A percentile compares a stretch with the other conserved stretches of the same genome.
phyloP scores from a whole-genome alignment of 1,284 basidiomycete species.

The Cryptococcus hybrid region DNA sequence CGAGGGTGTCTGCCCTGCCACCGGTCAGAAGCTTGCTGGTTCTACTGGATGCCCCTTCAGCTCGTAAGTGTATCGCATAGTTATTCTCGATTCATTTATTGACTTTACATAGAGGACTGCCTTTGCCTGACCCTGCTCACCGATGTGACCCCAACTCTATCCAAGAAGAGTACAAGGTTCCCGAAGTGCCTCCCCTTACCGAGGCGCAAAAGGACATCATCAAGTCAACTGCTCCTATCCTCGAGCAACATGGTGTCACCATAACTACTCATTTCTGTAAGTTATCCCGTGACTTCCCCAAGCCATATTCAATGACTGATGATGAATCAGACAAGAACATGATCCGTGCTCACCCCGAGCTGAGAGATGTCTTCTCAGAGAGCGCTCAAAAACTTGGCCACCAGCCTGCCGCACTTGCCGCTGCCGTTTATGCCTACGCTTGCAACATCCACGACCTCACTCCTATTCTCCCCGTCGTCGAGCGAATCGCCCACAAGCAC shows the following conservation, averaged over 20 bases:
- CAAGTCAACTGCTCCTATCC: conserved; percentile 22
- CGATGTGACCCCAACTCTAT: neutral
- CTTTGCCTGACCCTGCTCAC: neutral
- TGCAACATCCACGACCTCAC: conserved; percentile 39
- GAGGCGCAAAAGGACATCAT: conserved; percentile 32
- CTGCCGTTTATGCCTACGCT: conserved; percentile 39
- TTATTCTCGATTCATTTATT: too few relatives aligned
- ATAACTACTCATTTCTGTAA: conserved; percentile 37
- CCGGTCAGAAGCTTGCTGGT: conserved; percentile 3
- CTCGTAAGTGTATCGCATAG: neutral
- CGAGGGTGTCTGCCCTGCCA: conserved; percentile 4
- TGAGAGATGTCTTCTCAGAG: conserved; percentile 35
- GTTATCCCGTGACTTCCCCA: conserved; percentile 3
- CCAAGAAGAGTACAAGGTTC: conserved; percentile 9
- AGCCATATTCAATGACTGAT: neutral
- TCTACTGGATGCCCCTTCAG: conserved; percentile 11
- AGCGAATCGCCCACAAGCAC: neutral
- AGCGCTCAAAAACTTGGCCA: conserved; percentile 24
- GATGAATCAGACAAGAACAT: conserved; percentile 25
- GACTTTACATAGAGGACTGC: neutral
- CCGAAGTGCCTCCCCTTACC: conserved; percentile 21
- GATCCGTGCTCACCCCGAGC: conserved; percentile 28
- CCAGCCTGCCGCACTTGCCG: conserved; percentile 37
- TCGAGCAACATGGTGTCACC: conserved; percentile 32
- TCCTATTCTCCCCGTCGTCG: neutral